Evolutionary conservation across 2,329 filamentous ascomycete species (phyloP), one percentile per base, ranked within the genome.

Genomic region (Cladosporium phlei): DNA sequence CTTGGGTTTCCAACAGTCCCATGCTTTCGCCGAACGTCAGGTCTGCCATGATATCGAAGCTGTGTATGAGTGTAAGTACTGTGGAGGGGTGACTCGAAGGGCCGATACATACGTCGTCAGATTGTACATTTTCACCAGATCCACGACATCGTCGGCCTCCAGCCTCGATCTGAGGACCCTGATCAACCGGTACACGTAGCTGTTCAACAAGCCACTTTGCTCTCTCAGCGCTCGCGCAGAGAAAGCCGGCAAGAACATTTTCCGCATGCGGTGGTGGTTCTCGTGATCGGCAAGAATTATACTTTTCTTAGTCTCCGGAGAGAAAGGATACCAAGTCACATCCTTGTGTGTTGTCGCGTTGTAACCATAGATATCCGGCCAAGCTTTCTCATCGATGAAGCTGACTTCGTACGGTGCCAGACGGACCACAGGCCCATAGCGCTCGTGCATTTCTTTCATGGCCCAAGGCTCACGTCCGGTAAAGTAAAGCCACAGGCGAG

Each of bases 361-460:
- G 47, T 62, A 57, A 16, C 63, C 63, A 49, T 68, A 67, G 28
- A 73, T 70, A 25, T 73, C 69, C 54, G 66, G 63, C 65, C 71
- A 76, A 3, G 63, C 62, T 3, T 62, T 46, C 7, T 60, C 55
- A 16, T 62, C 55, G 35, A 60, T 66, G 54, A 72, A 76, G 3
- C 70, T 68, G 3, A 77, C 64, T 54, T 76, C 71, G 47, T 72
- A 64, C 2, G 74, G 73, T 3, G 65, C 66, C 30, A 75, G 59
- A 9, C 74, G 69, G 9, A 77, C 71, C 1, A 76, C 65, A 1
- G 64, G 61, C 5, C 74, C 73, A 52, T 72, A 72, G 27, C 58
- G 49, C 4, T 60, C 51, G 55, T 72, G 69, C 11, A 72, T 55
- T 21, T 49, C 32, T 7, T 37, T 48, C 16, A 33, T 19, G 10